phyloP scores from a whole-genome alignment of 2,329 filamentous ascomycete genomes.

The Beauveria asiatica region DNA sequence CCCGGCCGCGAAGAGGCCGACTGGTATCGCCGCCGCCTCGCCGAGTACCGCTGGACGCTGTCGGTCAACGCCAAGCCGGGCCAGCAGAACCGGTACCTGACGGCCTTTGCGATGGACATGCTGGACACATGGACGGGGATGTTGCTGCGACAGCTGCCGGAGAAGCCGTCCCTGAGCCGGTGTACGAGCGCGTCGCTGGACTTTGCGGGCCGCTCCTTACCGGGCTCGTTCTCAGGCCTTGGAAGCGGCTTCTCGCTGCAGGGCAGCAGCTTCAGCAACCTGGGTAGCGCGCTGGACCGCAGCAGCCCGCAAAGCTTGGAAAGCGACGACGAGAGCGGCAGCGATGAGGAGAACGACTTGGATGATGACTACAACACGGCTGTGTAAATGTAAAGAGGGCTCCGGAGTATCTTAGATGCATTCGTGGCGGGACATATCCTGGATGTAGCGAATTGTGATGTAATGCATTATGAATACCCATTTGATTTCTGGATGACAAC shows the following conservation, averaged over 20 bases:
- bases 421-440: background rate
- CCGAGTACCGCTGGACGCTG: conserved; percentile 91
- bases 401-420: background rate
- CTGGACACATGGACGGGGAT: conserved; percentile 63
- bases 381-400: background rate
- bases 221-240: conserved; percentile 23
- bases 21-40: conserved; percentile 78
- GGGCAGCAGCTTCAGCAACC: conserved; percentile 33
- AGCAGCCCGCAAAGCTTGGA: conserved; percentile 42
- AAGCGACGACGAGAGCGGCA: conserved; percentile 46
- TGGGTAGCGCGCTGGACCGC: conserved; percentile 17
- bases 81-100: conserved; percentile 48
- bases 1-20: conserved; percentile 82
- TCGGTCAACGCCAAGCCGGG: conserved; percentile 72
- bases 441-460: background rate
- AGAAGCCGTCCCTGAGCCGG: conserved; percentile 56
- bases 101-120: conserved; percentile 69
- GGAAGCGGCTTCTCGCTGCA: conserved; percentile 22
- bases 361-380: conserved; percentile 29
- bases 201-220: conserved; percentile 28
- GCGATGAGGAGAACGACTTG: conserved; percentile 44
- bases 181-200: conserved; percentile 40
- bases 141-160: conserved; percentile 59
- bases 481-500: background rate
- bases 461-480: conserved; percentile 6